These are phyloP conservation scores for Albugo laibachii DNA, from an alignment of 352 stramenopile species.

Conservation along the genomic window DNA sequence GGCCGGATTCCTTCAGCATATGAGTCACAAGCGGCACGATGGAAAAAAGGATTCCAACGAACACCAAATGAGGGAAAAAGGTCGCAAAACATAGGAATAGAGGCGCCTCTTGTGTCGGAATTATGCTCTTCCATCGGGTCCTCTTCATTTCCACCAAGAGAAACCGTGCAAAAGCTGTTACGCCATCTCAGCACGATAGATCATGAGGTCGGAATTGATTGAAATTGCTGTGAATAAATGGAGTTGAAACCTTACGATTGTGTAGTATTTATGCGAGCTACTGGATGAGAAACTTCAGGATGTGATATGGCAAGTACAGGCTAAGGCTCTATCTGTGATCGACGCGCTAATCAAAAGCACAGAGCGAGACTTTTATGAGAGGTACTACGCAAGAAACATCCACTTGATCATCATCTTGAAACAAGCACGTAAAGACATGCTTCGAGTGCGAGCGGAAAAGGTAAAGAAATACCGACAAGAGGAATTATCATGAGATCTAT, in stretches of 20 bases:
- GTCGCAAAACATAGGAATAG: constrained; percentile 25
- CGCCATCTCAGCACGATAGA: constrained; percentile 53
- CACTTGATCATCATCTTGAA: constrained; percentile 34
- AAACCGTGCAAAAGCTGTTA: constrained; percentile 58
- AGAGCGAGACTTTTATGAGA: constrained; percentile 40
- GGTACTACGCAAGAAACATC: constrained; percentile 29
- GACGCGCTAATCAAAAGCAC: constrained; percentile 35
- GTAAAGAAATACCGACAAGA: constrained; percentile 8
- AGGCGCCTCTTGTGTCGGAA: constrained; percentile 48
- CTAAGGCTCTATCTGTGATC: constrained; percentile 57
- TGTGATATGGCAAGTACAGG: constrained; percentile 62
- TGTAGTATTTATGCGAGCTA: constrained; percentile 61
- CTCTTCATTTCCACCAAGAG: constrained; percentile 56
- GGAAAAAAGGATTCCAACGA: constrained; percentile 52
- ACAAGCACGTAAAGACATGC: constrained; percentile 46
- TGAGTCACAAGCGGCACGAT: constrained; percentile 46
- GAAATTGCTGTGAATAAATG: neutral
- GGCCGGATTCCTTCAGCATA: constrained; percentile 22
- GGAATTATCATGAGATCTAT: constrained; percentile 13
- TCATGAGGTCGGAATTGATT: constrained; percentile 19
- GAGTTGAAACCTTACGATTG: neutral
- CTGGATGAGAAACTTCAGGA: constrained; percentile 75
- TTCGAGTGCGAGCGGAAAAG: constrained; percentile 60
- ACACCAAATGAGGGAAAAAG: constrained; percentile 1
- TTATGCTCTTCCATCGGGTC: constrained; percentile 62